Percentiles rank a stretch among this genome's conserved stretches.
These are phyloP conservation scores for Debaryomyces coudertii DNA, from an alignment of 1,139 yeast species.

Conservation along the genomic window DNA sequence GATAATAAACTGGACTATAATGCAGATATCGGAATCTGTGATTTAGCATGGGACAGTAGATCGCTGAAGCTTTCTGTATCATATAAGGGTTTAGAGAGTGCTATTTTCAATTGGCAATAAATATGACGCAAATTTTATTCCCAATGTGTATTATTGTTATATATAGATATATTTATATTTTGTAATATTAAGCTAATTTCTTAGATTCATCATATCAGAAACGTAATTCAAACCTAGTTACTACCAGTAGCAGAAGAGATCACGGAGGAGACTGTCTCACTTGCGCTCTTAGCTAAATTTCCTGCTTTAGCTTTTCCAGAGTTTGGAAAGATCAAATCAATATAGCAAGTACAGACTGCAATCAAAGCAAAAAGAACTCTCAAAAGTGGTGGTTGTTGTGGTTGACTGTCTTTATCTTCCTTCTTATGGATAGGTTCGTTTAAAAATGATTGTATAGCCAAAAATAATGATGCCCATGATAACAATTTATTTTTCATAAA, in stretches of 20 bases:
- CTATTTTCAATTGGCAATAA: slow-evolving; percentile 28
- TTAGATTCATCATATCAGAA: background rate
- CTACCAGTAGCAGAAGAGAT: slow-evolving; percentile 22
- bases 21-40: slow-evolving; percentile 38
- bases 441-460: slow-evolving; percentile 53
- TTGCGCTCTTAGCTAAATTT: slow-evolving; percentile 18
- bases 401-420: slow-evolving; percentile 26
- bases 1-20: slow-evolving; percentile 14
- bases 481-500: slow-evolving; percentile 54
- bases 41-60: slow-evolving; percentile 45
- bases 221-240: slow-evolving; percentile 5
- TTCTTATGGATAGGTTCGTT: slow-evolving; percentile 50
- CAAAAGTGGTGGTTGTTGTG: slow-evolving; percentile 47
- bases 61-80: slow-evolving; percentile 41
- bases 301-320: slow-evolving; percentile 31
- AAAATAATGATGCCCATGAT: slow-evolving; percentile 60
- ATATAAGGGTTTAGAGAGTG: slow-evolving; percentile 48
- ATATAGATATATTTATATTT: slow-evolving; percentile 8
- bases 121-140: background rate
- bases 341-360: slow-evolving; percentile 54
- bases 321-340: slow-evolving; percentile 49
- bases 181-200: slow-evolving; percentile 9
- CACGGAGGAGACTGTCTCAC: slow-evolving; percentile 22
- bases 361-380: slow-evolving; percentile 50
- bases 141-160: slow-evolving; percentile 6